These are phyloP conservation scores for Russula lepida DNA, from an alignment of 768 basidiomycete genomes.

Conservation along the genomic window DNA sequence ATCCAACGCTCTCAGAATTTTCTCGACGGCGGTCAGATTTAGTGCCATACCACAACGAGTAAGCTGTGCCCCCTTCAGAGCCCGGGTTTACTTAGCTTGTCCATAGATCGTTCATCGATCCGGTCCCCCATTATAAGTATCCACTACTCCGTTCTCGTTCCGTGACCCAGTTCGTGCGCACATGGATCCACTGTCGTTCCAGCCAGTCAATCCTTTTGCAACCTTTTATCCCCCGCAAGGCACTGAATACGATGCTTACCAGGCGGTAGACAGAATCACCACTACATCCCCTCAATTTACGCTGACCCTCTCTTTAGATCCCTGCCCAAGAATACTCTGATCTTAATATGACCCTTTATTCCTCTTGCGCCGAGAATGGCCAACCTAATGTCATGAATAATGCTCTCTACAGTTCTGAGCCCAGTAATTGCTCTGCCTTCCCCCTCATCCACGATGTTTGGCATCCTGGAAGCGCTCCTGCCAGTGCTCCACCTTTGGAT, in stretches of 20 bases:
- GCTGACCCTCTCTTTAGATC: constrained; percentile 6
- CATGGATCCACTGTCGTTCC: constrained; percentile 14
- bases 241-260: constrained; percentile 6
- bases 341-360: constrained; percentile 8
- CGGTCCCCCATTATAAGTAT: constrained; percentile 19
- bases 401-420: not conserved
- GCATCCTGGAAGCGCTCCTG: constrained; percentile 7
- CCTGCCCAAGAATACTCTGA: constrained; percentile 9
- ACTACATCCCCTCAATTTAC: not conserved
- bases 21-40: constrained; percentile 13
- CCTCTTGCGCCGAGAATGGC: not conserved
- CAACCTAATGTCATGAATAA: not conserved
- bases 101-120: constrained; percentile 11
- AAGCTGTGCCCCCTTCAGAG: constrained; percentile 2
- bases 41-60: constrained; percentile 13
- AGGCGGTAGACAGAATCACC: not conserved
- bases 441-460: constrained; percentile 11
- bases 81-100: constrained; percentile 5
- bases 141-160: constrained; percentile 8
- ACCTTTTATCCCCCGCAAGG: constrained; percentile 15
- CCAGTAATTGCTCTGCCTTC: constrained; percentile 3
- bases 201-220: constrained; percentile 11
- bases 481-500: not conserved
- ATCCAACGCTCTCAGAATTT: constrained; percentile 9
- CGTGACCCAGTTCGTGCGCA: not conserved